Evolutionary conservation across 1,284 basidiomycete species (phyloP).

Genomic region (Irpex sp.): DNA sequence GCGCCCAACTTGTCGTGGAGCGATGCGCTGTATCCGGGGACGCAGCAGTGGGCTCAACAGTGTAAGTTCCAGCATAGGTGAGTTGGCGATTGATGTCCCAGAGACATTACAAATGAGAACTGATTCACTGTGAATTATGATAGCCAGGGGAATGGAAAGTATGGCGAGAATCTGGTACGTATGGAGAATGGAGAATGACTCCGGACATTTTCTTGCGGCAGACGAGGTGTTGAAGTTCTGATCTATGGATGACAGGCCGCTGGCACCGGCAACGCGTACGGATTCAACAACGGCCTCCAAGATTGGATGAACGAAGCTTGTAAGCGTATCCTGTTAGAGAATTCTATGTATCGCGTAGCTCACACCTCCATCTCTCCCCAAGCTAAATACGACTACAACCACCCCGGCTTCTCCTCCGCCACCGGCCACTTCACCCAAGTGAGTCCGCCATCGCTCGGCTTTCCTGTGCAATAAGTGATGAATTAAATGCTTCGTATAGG

Average conservation of each 20-base stretch:
- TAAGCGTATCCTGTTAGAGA: background rate
- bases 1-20: constrained; percentile 3
- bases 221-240: background rate
- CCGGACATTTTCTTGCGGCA: background rate
- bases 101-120: too few species aligned
- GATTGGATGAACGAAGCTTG: constrained; percentile 5
- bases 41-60: background rate
- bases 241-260: background rate
- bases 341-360: background rate
- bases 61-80: constrained; percentile 2
- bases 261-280: background rate
- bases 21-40: background rate
- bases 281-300: background rate
- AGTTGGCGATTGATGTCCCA: too few species aligned
- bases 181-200: too few species aligned
- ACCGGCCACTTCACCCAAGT: constrained; percentile 4
- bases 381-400: background rate
- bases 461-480: background rate
- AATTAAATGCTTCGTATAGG: background rate
- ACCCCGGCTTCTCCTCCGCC: constrained; percentile 2
- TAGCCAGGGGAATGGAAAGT: background rate
- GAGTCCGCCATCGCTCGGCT: background rate
- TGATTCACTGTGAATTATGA: background rate
- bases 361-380: background rate
- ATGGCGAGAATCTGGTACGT: background rate